Percentiles rank a stretch among this genome's conserved stretches.
Conservation (phyloP, 805 yeast species). For the Candida wancherniae region DNA sequence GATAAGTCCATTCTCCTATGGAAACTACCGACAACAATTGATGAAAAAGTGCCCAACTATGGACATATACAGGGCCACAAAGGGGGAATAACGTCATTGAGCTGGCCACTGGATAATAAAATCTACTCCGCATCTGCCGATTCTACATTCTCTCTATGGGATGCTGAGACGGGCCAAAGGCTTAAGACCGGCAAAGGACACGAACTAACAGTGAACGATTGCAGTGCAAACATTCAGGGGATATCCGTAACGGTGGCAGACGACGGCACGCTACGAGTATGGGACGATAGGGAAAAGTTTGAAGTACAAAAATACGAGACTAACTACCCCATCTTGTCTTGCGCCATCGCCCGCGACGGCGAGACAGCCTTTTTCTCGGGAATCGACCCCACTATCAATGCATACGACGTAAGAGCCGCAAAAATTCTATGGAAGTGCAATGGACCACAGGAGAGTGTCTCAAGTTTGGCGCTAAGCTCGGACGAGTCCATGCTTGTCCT, state of each 20-base stretch:
- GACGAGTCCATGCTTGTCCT: slow-evolving; percentile 47
- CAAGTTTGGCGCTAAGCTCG: slow-evolving; percentile 47
- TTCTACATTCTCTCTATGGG: slow-evolving; percentile 57
- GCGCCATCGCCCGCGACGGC: slow-evolving; percentile 34
- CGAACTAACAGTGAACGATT: slow-evolving; percentile 50
- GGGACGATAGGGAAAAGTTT: slow-evolving; percentile 61
- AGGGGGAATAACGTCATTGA: slow-evolving; percentile 56
- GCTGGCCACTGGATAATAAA: slow-evolving; percentile 44
- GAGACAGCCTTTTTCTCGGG: slow-evolving; percentile 54
- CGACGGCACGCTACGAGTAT: slow-evolving; percentile 53
- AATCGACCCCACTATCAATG: slow-evolving; percentile 58
- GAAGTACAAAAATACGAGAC: slow-evolving; percentile 38
- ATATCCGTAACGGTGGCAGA: slow-evolving; percentile 54
- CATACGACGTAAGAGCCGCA: slow-evolving; percentile 52
- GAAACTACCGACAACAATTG: slow-evolving; percentile 32
- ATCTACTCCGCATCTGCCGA: slow-evolving; percentile 59
- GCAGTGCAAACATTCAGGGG: slow-evolving; percentile 31
- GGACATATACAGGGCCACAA: slow-evolving; percentile 54
- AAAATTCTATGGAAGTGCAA: slow-evolving; percentile 43
- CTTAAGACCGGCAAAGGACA: slow-evolving; percentile 53
- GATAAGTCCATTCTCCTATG: slow-evolving; percentile 50
- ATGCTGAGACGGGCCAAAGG: slow-evolving; percentile 51
- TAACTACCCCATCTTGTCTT: slow-evolving; percentile 55
- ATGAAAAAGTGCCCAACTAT: slow-evolving; percentile 30
- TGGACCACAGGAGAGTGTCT: slow-evolving; percentile 46